phyloP scores from a whole-genome alignment of 768 basidiomycete genomes.

The Leccinum ochraceum region DNA sequence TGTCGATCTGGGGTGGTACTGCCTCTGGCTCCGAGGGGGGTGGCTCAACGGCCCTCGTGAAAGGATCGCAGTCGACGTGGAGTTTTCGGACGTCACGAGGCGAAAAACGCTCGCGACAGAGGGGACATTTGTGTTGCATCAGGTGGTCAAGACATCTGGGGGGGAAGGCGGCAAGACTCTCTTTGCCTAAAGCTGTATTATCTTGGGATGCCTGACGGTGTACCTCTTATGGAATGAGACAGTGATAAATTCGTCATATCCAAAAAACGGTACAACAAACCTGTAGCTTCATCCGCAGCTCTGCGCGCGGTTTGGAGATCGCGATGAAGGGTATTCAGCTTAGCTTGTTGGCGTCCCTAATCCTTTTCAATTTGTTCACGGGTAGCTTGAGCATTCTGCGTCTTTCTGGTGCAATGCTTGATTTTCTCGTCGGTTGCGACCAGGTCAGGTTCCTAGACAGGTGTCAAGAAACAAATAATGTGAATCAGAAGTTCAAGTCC shows the following conservation, averaged over 20 bases:
- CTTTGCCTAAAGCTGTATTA: conserved; percentile 78
- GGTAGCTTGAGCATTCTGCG: conserved; percentile 65
- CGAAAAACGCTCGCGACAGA: conserved; percentile 61
- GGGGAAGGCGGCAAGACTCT: conserved; percentile 57
- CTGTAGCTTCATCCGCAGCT: conserved; percentile 78
- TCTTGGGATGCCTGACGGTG: conserved; percentile 70
- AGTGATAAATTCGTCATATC: not conserved
- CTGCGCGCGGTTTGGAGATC: conserved; percentile 68
- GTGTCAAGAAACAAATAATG: not conserved
- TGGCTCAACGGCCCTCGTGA: conserved; percentile 17
- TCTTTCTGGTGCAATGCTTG: conserved; percentile 78
- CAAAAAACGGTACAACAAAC: conserved; percentile 39
- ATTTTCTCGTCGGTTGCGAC: conserved; percentile 86
- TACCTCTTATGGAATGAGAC: conserved; percentile 52
- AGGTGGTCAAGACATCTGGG: conserved; percentile 57
- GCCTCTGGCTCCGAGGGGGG: conserved; percentile 28
- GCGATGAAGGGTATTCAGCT: conserved; percentile 54
- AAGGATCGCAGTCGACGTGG: conserved; percentile 56
- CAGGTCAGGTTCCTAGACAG: conserved; percentile 74
- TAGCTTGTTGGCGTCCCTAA: conserved; percentile 48
- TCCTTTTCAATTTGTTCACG: conserved; percentile 67
- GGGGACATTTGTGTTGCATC: conserved; percentile 52
- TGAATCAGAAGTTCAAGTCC: not conserved
- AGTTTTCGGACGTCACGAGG: conserved; percentile 49
- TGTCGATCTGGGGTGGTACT: conserved; percentile 20